phyloP scores from a whole-genome alignment of 768 basidiomycete genomes.

The Tulasnella sp. region DNA sequence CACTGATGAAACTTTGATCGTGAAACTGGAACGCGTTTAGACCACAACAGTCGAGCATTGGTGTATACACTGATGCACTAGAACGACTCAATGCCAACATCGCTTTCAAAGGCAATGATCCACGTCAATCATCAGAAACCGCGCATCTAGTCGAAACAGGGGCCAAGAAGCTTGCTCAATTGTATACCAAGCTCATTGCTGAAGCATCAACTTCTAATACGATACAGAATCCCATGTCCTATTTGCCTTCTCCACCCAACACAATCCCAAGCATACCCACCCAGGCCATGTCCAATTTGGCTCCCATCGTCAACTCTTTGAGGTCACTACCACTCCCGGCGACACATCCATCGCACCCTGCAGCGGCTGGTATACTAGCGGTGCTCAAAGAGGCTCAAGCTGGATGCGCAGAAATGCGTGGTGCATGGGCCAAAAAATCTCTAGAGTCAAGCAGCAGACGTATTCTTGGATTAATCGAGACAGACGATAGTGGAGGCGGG shows the following conservation, averaged over 20 bases:
- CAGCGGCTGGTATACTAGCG: constrained; percentile 46
- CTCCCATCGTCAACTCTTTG: constrained; percentile 46
- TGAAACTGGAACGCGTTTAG: constrained; percentile 27
- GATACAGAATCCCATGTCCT: constrained; percentile 33
- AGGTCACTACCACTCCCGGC: constrained; percentile 61
- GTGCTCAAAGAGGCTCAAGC: constrained; percentile 64
- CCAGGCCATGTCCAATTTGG: constrained; percentile 40
- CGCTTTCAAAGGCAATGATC: constrained; percentile 55
- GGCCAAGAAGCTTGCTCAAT: constrained; percentile 63
- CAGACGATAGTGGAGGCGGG: constrained; percentile 35
- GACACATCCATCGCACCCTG: constrained; percentile 75
- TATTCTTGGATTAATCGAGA: constrained; percentile 57
- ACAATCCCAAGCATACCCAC: constrained; percentile 43
- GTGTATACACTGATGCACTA: constrained; percentile 53
- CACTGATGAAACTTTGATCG: not conserved
- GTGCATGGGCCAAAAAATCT: constrained; percentile 61
- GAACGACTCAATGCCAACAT: constrained; percentile 68
- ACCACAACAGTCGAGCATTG: constrained; percentile 55
- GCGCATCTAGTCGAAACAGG: constrained; percentile 72
- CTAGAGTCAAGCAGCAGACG: constrained; percentile 58
- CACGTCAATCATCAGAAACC: constrained; percentile 24
- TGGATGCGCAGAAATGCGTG: constrained; percentile 80
- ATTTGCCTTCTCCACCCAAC: constrained; percentile 18
- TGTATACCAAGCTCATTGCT: constrained; percentile 80
- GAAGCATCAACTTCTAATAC: constrained; percentile 56